Percentiles rank a stretch among this genome's conserved stretches.
Evolutionary conservation across 2,329 filamentous ascomycete species (phyloP).

Genomic region (Salinomyces thailandicus): DNA sequence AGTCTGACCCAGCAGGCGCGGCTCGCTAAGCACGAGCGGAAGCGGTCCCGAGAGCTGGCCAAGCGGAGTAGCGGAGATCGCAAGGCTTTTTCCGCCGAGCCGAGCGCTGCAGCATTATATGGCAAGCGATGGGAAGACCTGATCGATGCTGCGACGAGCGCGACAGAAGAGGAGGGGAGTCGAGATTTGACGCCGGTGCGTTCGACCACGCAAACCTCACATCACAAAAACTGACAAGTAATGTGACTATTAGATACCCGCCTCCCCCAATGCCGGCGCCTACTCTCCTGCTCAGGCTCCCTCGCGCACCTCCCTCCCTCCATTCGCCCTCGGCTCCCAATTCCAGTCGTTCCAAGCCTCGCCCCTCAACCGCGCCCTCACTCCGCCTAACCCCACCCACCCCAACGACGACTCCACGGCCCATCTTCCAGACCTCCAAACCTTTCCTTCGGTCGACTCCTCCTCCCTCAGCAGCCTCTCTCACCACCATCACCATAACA

Average conservation of each 20-base stretch:
- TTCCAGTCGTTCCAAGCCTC: conserved; percentile 72
- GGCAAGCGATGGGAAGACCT: conserved; percentile 94
- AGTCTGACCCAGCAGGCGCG: conserved; percentile 73
- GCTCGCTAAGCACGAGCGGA: conserved; percentile 69
- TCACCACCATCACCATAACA: conserved; percentile 24
- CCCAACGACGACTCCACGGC: conserved; percentile 27
- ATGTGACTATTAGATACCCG: conserved; percentile 29
- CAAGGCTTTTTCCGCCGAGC: conserved; percentile 80
- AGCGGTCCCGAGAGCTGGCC: conserved; percentile 63
- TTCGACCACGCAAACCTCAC: too few species aligned
- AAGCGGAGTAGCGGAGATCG: conserved; percentile 59
- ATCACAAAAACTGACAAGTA: neutral
- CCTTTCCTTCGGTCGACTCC: conserved; percentile 84
- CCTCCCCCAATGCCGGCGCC: conserved; percentile 31
- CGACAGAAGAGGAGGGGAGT: conserved; percentile 79
- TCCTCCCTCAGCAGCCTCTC: conserved; percentile 28
- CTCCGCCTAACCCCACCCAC: conserved; percentile 60
- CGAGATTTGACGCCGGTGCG: conserved; percentile 76
- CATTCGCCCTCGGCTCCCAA: conserved; percentile 39
- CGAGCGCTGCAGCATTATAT: conserved; percentile 58
- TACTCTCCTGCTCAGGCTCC: conserved; percentile 41
- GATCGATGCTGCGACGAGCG: conserved; percentile 86
- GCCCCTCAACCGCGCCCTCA: conserved; percentile 80
- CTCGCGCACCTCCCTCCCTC: conserved; percentile 52
- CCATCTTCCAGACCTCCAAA: conserved; percentile 42